Conservation (phyloP, 768 basidiomycete genomes). For the Lanmaoa rubissima region DNA sequence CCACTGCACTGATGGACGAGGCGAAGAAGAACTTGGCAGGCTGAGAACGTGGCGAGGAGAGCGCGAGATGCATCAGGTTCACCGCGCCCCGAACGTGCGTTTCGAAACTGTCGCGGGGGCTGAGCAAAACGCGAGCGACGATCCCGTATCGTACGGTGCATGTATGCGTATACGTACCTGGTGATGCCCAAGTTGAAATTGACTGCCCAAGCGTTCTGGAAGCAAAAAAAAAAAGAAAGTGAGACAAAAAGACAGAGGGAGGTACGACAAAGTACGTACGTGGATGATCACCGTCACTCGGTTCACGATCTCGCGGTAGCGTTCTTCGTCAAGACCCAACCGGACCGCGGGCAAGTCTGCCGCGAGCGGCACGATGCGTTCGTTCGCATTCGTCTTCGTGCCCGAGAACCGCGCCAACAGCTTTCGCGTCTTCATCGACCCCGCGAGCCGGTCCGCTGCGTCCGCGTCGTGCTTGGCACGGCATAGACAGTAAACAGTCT, state of each 20-base stretch:
- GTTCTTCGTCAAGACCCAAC: conserved; percentile 40
- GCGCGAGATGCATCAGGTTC: conserved; percentile 49
- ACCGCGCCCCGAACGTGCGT: conserved; percentile 47
- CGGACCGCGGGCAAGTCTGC: conserved; percentile 39
- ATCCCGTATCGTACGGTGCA: background rate
- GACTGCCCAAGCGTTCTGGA: conserved; percentile 55
- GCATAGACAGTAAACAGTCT: conserved; percentile 48
- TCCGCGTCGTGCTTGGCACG: conserved; percentile 47
- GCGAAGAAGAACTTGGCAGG: conserved; percentile 49
- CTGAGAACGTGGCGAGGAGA: conserved; percentile 33
- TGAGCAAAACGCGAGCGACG: background rate
- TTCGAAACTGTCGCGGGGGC: conserved; percentile 34
- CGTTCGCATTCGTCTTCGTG: background rate
- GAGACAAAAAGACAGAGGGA: background rate
- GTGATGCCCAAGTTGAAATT: conserved; percentile 46
- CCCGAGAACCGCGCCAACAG: conserved; percentile 19
- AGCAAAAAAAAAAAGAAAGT: background rate
- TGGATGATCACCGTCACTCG: conserved; percentile 47
- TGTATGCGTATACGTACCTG: conserved; percentile 8
- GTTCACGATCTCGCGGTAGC: conserved; percentile 36
- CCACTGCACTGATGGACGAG: conserved; percentile 43
- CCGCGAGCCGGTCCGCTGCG: conserved; percentile 38
- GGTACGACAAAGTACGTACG: conserved; percentile 21
- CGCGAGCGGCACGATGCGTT: conserved; percentile 41
- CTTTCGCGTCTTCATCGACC: conserved; percentile 41